These are phyloP conservation scores for Tulasnella calospora DNA, from an alignment of 768 basidiomycete species.

Conservation along the genomic window DNA sequence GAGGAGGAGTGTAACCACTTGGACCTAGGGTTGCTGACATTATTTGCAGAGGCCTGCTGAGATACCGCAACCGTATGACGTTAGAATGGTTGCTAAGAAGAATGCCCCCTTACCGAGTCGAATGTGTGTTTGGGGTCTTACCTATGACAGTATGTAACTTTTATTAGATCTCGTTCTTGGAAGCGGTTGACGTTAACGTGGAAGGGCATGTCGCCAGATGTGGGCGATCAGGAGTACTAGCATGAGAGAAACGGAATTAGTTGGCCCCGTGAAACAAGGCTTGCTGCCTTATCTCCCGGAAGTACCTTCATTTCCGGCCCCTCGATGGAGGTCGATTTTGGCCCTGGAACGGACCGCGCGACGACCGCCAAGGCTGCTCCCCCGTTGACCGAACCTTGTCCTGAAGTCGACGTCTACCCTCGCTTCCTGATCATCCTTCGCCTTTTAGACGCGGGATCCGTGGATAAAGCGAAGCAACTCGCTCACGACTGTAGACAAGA, in stretches of 20 bases:
- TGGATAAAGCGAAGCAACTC: slow-evolving; percentile 62
- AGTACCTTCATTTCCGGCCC: slow-evolving; percentile 37
- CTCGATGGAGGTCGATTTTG: slow-evolving; percentile 76
- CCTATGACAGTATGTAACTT: too few species aligned
- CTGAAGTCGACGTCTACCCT: slow-evolving; percentile 84
- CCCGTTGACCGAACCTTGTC: slow-evolving; percentile 42
- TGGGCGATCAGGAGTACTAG: too few species aligned
- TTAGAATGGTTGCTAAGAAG: too few species aligned
- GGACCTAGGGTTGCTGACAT: too few species aligned
- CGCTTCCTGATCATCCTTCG: slow-evolving; percentile 78
- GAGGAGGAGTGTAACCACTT: too few species aligned
- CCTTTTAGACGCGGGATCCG: slow-evolving; percentile 53
- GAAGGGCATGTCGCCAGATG: too few species aligned
- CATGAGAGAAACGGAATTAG: slow-evolving; percentile 43
- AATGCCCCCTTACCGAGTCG: too few species aligned
- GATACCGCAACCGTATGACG: too few species aligned
- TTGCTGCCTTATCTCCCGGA: slow-evolving; percentile 64
- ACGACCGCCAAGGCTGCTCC: slow-evolving; percentile 26
- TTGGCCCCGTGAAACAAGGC: slow-evolving; percentile 50
- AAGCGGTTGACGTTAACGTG: too few species aligned
- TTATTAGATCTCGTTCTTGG: too few species aligned
- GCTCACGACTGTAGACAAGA: slow-evolving; percentile 70
- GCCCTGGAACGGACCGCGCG: slow-evolving; percentile 41
- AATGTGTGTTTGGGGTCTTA: too few species aligned
- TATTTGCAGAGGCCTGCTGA: too few species aligned